A percentile compares a stretch with the other conserved stretches of the same genome.
These are phyloP conservation scores for Piloderma croceum DNA, from an alignment of 768 basidiomycete genomes.

Conservation along the genomic window DNA sequence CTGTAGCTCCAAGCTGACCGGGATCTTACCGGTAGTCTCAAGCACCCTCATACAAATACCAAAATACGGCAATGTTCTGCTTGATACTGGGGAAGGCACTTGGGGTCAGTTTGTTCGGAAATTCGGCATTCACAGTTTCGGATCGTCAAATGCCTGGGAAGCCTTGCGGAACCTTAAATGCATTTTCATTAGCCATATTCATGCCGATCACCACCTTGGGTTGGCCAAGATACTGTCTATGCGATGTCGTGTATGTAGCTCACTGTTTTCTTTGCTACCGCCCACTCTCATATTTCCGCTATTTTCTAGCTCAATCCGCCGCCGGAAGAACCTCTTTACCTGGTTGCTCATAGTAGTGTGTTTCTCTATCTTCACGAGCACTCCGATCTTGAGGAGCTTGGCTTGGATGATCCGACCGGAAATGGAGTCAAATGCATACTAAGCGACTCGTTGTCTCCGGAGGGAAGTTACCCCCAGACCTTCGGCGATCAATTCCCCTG, in stretches of 20 bases:
- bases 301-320: slow-evolving; percentile 54
- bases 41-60: slow-evolving; percentile 77
- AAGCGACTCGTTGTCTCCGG: slow-evolving; percentile 51
- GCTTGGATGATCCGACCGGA: slow-evolving; percentile 42
- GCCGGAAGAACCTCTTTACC: slow-evolving; percentile 57
- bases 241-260: slow-evolving; percentile 53
- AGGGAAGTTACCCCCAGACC: no score
- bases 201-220: slow-evolving; percentile 91
- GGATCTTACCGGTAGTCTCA: slow-evolving; percentile 45
- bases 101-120: slow-evolving; percentile 82
- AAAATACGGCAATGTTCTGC: slow-evolving; percentile 61
- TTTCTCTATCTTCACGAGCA: slow-evolving; percentile 70
- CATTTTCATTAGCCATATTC: slow-evolving; percentile 85
- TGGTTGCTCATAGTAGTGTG: slow-evolving; percentile 54
- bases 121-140: slow-evolving; percentile 49
- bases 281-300: not conserved
- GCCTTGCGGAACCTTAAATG: slow-evolving; percentile 67
- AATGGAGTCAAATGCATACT: slow-evolving; percentile 53
- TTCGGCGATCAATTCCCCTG: slow-evolving; percentile 45
- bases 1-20: not conserved
- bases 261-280: not conserved
- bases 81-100: slow-evolving; percentile 91
- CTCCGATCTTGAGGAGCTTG: slow-evolving; percentile 65
- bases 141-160: slow-evolving; percentile 41
- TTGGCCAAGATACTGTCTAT: slow-evolving; percentile 66